Conservation (phyloP, 106 monocot genomes). For the Acorus calamus region DNA sequence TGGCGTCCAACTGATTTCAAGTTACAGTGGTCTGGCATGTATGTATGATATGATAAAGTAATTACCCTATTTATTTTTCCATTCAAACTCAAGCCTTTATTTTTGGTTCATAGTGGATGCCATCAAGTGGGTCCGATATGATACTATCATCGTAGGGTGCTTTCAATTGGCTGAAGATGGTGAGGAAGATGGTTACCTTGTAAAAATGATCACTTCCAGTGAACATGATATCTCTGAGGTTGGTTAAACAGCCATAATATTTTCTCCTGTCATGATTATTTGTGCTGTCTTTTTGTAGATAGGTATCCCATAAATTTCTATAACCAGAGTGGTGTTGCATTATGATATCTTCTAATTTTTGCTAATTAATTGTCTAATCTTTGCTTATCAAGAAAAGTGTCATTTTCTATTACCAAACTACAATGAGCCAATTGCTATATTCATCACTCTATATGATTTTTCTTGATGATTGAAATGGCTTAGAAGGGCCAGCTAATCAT, state of each 20-base stretch:
- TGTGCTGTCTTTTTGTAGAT: neutral
- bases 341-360: neutral
- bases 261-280: neutral
- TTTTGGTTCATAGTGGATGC: slow-evolving; percentile 56
- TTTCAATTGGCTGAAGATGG: slow-evolving; percentile 50
- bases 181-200: slow-evolving; percentile 61
- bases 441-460: neutral
- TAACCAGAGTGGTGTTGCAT: neutral
- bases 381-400: no score
- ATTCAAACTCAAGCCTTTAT: neutral
- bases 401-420: no score
- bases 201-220: slow-evolving; percentile 54
- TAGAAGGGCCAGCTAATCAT: no score
- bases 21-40: no score
- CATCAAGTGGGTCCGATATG: slow-evolving; percentile 62
- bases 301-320: no score
- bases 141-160: slow-evolving; percentile 74
- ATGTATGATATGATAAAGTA: no score
- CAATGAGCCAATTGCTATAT: neutral
- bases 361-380: neutral
- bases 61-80: neutral
- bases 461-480: neutral
- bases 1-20: no score
- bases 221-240: slow-evolving; percentile 50
- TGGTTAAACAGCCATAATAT: slow-evolving; percentile 8